Evolutionary conservation across 805 yeast species (phyloP).

Genomic region (Zygoascus biomembranicola): DNA sequence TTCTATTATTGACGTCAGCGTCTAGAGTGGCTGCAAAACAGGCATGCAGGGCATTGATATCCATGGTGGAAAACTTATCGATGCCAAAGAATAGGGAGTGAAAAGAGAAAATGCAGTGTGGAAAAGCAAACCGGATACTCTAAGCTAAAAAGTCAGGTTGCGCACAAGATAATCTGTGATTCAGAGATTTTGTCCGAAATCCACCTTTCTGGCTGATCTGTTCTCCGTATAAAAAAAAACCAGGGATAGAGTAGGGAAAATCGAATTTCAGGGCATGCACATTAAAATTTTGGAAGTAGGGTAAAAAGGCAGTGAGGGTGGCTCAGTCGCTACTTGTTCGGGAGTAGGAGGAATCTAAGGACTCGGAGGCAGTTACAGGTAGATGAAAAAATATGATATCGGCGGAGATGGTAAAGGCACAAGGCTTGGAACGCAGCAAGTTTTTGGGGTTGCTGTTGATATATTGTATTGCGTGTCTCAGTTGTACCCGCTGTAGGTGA

Average conservation of each 20-base stretch:
- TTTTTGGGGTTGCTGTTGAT: too few relatives aligned
- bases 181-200: background rate
- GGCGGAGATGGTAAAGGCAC: too few relatives aligned
- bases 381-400: too few relatives aligned
- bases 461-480: too few relatives aligned
- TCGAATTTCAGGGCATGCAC: background rate
- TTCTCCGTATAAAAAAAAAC: background rate
- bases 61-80: slow-evolving; percentile 38
- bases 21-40: slow-evolving; percentile 76
- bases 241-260: background rate
- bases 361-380: too few relatives aligned
- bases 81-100: background rate
- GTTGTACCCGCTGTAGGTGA: too few relatives aligned
- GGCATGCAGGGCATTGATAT: slow-evolving; percentile 54
- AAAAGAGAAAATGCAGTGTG: background rate
- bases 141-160: background rate
- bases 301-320: too few relatives aligned
- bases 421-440: too few relatives aligned
- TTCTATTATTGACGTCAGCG: slow-evolving; percentile 52
- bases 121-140: background rate
- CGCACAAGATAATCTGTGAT: too few relatives aligned
- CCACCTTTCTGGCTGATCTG: background rate
- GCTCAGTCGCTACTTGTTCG: too few relatives aligned
- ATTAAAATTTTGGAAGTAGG: too few relatives aligned
- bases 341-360: too few relatives aligned